Conservation (phyloP, 306 rosid species). For the Pueraria montana region DNA sequence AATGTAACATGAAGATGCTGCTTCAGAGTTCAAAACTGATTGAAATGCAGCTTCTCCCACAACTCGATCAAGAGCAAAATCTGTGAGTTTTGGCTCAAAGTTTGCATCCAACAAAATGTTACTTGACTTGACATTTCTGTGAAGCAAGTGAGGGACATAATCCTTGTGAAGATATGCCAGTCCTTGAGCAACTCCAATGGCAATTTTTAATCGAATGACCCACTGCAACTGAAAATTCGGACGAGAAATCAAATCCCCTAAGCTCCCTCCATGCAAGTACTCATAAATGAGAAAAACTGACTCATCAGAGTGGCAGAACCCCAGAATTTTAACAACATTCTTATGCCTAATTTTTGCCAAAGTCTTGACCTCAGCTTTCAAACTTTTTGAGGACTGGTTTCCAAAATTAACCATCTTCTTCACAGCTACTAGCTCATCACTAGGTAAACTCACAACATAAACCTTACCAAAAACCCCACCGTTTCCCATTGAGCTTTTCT, state of each 20-base stretch:
- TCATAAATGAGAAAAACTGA: conserved; percentile 84
- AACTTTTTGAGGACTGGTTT: conserved; percentile 70
- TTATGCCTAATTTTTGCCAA: conserved; percentile 95
- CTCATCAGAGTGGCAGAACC: conserved; percentile 90
- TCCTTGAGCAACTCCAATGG: conserved; percentile 91
- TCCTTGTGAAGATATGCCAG: conserved; percentile 93
- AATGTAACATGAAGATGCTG: conserved; percentile 80
- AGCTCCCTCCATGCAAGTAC: conserved; percentile 80
- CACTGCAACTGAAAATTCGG: conserved; percentile 70
- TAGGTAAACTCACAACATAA: conserved; percentile 74
- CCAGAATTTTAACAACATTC: conserved; percentile 82
- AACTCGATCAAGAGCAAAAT: conserved; percentile 83
- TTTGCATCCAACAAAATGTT: conserved; percentile 84
- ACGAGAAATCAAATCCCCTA: conserved; percentile 77
- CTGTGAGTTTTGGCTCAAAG: conserved; percentile 88
- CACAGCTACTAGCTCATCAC: conserved; percentile 86
- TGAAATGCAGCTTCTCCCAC: conserved; percentile 89
- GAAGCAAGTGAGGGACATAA: conserved; percentile 88
- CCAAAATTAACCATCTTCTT: conserved; percentile 87
- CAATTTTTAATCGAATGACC: conserved; percentile 79
- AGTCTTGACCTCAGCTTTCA: conserved; percentile 88
- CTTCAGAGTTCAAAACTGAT: conserved; percentile 77
- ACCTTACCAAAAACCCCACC: conserved; percentile 82
- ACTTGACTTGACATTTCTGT: conserved; percentile 85
- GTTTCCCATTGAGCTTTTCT: conserved; percentile 72